phyloP scores from a whole-genome alignment of 2,329 filamentous ascomycete genomes.

The Chaetomiaceae sp. region DNA sequence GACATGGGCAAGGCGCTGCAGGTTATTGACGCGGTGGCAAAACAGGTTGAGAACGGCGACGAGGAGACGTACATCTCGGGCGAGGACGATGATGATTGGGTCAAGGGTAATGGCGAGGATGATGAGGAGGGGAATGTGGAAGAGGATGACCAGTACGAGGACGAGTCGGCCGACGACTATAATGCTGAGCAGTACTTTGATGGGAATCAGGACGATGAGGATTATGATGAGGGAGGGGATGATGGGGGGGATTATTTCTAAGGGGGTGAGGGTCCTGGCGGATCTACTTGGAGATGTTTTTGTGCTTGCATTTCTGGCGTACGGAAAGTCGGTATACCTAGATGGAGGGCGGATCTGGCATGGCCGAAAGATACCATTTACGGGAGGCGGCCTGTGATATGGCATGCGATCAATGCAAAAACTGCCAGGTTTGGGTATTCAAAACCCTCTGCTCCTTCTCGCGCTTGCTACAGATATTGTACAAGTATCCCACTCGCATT shows the following conservation, averaged over 20 bases:
- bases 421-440: slow-evolving; percentile 1
- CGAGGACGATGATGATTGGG: slow-evolving; percentile 49
- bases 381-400: neutral
- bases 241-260: slow-evolving; percentile 35
- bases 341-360: neutral
- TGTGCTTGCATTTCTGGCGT: slow-evolving; percentile 11
- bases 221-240: slow-evolving; percentile 50
- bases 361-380: slow-evolving; percentile 15
- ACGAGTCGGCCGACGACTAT: slow-evolving; percentile 58
- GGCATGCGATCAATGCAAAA: neutral
- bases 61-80: slow-evolving; percentile 40
- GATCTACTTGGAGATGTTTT: neutral
- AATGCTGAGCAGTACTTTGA: slow-evolving; percentile 60
- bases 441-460: neutral
- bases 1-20: slow-evolving; percentile 39
- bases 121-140: slow-evolving; percentile 44
- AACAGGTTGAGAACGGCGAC: slow-evolving; percentile 33
- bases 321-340: neutral
- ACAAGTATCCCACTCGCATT: neutral
- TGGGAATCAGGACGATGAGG: slow-evolving; percentile 51
- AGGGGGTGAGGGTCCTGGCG: too few species aligned
- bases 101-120: slow-evolving; percentile 39
- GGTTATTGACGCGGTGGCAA: slow-evolving; percentile 41
- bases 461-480: neutral
- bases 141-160: slow-evolving; percentile 50